Base-by-base conservation (phyloP, 345 rosid species). In the Citrus maxima region DNA sequence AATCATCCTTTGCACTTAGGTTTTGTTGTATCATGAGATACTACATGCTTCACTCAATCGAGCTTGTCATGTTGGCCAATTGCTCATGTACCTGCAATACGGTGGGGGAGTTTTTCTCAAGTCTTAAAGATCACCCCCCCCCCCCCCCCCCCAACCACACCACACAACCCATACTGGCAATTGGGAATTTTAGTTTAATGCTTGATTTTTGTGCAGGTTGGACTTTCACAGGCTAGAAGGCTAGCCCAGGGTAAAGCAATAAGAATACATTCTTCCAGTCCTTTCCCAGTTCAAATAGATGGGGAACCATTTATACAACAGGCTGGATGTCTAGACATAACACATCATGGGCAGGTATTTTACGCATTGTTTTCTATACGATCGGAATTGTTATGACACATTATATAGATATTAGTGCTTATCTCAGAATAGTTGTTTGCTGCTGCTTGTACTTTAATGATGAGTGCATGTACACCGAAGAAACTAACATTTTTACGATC, bases 251-350 rank as follows among this genome's bases (percentile, higher is more conserved):
- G 93, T 49, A 81, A 80, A 8, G 86, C 80, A 27, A 85, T 90
- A 63, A 87, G 83, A 83, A 85, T 90, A 86, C 93, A 90, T 64
- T 86, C 83, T 35, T 90, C 92, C 4, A 88, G 87, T 77, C 85
- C 90, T 55, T 90, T 87, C 80, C 93, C 93, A 27, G 88, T 90
- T 64, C 93, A 90, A 79, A 88, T 90, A 80, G 93, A 90, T 74
- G 93, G 93, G 75, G 93, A 90, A 74, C 93, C 93, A 16, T 90
- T 88, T 80, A 90, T 90, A 73, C 90, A 87, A 65, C 89, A 90
- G 78, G 89, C 93, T 2, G 92, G 93, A 60, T 86, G 90, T 87
- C 63, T 90, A 79, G 92, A 90, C 74, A 88, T 90, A 75, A 87
- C 89, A 24, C 92, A 90, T 83, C 92, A 87, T 37, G 89, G 90